Percentiles rank a stretch among this genome's conserved stretches.
Evolutionary conservation across 495 filamentous ascomycete genomes (phyloP).

Genomic region (Glonium stellatum): DNA sequence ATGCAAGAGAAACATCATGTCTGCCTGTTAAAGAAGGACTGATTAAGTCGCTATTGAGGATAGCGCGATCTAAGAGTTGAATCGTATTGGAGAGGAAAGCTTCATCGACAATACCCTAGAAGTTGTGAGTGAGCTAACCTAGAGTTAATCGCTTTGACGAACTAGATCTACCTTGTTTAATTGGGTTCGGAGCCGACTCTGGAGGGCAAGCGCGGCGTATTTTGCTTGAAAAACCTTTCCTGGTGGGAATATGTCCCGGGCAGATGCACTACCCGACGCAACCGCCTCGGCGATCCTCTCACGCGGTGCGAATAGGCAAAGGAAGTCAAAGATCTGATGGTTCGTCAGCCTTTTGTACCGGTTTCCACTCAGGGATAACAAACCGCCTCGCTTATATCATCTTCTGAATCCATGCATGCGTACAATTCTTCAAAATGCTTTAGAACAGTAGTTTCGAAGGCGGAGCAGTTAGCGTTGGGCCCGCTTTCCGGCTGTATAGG

Average conservation of each 20-base stretch:
- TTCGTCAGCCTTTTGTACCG: slow-evolving; percentile 2
- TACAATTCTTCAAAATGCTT: slow-evolving; percentile 83
- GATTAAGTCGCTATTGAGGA: slow-evolving; percentile 17
- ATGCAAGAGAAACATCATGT: slow-evolving; percentile 14
- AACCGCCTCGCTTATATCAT: slow-evolving; percentile 18
- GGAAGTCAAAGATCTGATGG: slow-evolving; percentile 26
- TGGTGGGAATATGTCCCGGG: slow-evolving; percentile 21
- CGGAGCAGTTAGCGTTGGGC: slow-evolving; percentile 9
- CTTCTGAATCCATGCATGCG: slow-evolving; percentile 68
- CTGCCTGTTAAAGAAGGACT: slow-evolving; percentile 9
- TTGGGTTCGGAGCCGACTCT: slow-evolving; percentile 18
- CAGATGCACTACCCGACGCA: slow-evolving; percentile 13
- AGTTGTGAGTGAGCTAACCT: not conserved
- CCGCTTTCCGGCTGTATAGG: slow-evolving; percentile 2
- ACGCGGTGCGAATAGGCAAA: slow-evolving; percentile 22
- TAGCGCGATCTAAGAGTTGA: slow-evolving; percentile 9
- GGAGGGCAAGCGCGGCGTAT: slow-evolving; percentile 22
- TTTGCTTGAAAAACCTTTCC: slow-evolving; percentile 22
- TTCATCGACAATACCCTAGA: slow-evolving; percentile 18
- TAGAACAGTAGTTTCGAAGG: slow-evolving; percentile 44
- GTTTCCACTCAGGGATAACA: not conserved
- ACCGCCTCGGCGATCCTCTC: slow-evolving; percentile 56
- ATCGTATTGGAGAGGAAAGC: slow-evolving; percentile 20
- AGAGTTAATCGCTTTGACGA: not conserved
- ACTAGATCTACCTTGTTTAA: slow-evolving; percentile 12